Conservation (phyloP, 2,329 filamentous ascomycete species). For the Lachnellula cervina region DNA sequence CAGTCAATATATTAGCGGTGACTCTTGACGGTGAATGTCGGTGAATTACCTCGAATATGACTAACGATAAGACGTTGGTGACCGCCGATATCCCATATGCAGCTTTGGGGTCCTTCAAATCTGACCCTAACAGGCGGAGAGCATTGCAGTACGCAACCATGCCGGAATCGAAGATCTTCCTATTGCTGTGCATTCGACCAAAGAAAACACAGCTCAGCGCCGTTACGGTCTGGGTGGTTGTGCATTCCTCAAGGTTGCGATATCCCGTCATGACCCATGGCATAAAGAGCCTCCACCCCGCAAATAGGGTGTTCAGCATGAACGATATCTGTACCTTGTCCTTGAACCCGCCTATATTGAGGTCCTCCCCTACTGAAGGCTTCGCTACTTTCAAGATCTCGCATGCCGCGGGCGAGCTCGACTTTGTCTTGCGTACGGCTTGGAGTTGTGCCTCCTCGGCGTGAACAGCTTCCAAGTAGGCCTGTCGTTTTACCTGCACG, state of each 20-base stretch:
- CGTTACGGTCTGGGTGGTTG: slow-evolving; percentile 14
- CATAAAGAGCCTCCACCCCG: slow-evolving; percentile 8
- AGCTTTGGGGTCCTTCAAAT: slow-evolving; percentile 9
- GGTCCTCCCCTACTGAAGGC: neutral
- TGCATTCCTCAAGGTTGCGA: slow-evolving; percentile 9
- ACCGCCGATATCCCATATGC: slow-evolving; percentile 5
- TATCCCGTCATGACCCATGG: slow-evolving; percentile 8
- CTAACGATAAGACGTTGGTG: slow-evolving; percentile 11
- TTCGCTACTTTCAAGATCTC: too few relatives aligned
- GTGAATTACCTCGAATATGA: slow-evolving; percentile 12
- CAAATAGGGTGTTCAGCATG: slow-evolving; percentile 9
- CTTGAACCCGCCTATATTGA: neutral
- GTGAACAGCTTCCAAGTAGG: slow-evolving; percentile 15
- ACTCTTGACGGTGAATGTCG: neutral
- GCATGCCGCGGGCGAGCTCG: too few relatives aligned
- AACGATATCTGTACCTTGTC: slow-evolving; percentile 5
- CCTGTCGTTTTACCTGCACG: slow-evolving; percentile 14
- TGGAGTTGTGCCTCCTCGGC: slow-evolving; percentile 9
- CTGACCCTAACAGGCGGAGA: slow-evolving; percentile 10
- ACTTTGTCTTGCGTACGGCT: neutral
- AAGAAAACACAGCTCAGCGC: slow-evolving; percentile 14
- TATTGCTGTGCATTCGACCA: slow-evolving; percentile 9
- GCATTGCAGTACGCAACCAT: slow-evolving; percentile 13
- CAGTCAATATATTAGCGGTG: neutral
- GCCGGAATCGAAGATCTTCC: slow-evolving; percentile 5